Base-by-base conservation (phyloP, 352 stramenopile species). In the Blastocystis sp. region DNA sequence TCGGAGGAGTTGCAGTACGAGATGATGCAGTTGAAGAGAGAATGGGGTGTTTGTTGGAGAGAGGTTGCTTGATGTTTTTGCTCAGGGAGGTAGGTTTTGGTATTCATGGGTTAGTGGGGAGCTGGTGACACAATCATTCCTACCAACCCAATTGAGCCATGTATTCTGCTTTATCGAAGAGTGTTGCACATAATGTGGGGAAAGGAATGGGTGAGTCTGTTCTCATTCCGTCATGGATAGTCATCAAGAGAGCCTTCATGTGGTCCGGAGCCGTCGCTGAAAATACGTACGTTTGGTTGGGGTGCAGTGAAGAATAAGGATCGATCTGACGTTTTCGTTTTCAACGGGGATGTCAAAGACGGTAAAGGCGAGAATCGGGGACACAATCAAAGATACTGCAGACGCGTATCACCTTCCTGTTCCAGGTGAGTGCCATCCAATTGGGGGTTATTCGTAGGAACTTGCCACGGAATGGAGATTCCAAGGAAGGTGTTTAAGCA, bases 1-100 rank as follows among this genome's bases (percentile, higher is more conserved):
- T n/a, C 71, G 41, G 71, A 81, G n/a, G 71, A 81, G 31, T 81
- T 81, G 71, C 12, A 81, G 24, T 81, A 67, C 66, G 71, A 81
- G 45, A 81, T 81, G 71, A 81, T 66, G 63, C n/a, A 81, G 12
- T 63, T 81, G 71, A 65, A 65, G n/a, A 16, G 29, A 66, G 19
- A 24, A 45, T 81, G 37, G 31, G 26, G 45, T 81, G 71, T 81
- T 81, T 81, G 71, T 81, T 81, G 10, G 10, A 61, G 10, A 10
- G 10, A 21, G 10, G 10, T 61, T 61, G 10, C 51, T 21, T 61
- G 10, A 21, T 61, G 10, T 61, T 21, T 21, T 61, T 61, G 10
- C 51, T 21, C 10, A 61, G 21, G 21, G 21, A 61, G 51, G 10
- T 21, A 61, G 21, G 10, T 61, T 21, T 61, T 61, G 10, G 10